Evolutionary conservation across 140 eudicot genomes (phyloP).

Genomic region (Bidens hawaiensis): DNA sequence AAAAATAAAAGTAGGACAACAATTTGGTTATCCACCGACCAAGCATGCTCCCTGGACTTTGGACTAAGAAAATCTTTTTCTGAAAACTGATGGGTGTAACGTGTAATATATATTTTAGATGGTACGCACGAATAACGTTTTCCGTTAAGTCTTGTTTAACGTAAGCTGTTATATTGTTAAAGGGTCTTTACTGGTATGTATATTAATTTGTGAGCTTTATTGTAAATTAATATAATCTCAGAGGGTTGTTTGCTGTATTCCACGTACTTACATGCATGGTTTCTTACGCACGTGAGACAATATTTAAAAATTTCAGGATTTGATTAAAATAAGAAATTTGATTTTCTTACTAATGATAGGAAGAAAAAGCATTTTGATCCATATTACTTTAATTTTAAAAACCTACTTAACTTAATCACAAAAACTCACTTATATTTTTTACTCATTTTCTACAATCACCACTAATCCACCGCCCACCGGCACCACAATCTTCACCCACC

Average conservation of each 20-base stretch:
- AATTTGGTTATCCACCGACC: too few relatives aligned
- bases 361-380: too few relatives aligned
- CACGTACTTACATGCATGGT: constrained; percentile 25
- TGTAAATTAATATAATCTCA: constrained; percentile 16
- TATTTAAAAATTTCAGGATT: too few relatives aligned
- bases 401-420: too few relatives aligned
- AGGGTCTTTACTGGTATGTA: constrained; percentile 19
- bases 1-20: too few relatives aligned
- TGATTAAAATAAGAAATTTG: too few relatives aligned
- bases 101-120: constrained; percentile 29
- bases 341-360: too few relatives aligned
- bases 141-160: constrained; percentile 26
- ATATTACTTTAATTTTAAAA: too few relatives aligned
- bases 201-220: not conserved
- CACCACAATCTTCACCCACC: too few relatives aligned
- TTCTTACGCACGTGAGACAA: constrained; percentile 23
- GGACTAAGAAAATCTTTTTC: constrained; percentile 15
- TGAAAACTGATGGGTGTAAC: constrained; percentile 18
- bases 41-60: constrained; percentile 33
- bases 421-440: too few relatives aligned
- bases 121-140: constrained; percentile 24
- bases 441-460: too few relatives aligned
- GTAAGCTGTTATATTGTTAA: constrained; percentile 2
- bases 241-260: constrained; percentile 12
- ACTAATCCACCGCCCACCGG: too few relatives aligned